Evolutionary conservation across 148 eudicot genomes (phyloP).

Genomic region (Rhododendron ferrugineum): DNA sequence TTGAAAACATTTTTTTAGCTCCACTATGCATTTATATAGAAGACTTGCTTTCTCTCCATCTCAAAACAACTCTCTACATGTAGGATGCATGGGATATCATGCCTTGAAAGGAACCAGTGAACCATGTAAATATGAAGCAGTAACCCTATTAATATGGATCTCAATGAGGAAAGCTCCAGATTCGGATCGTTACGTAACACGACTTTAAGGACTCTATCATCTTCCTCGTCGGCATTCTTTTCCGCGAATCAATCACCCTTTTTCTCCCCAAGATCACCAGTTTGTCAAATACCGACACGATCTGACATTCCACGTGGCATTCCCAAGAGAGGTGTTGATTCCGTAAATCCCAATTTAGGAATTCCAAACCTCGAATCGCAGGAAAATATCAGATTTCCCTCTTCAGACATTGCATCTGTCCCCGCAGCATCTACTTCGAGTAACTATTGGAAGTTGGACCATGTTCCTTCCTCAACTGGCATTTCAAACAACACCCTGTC

Average conservation of each 20-base stretch:
- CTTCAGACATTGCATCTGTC: slow-evolving; percentile 29
- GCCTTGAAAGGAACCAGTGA: slow-evolving; percentile 15
- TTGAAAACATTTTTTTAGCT: neutral
- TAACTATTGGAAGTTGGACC: slow-evolving; percentile 47
- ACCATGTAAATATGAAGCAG: neutral
- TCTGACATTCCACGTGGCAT: slow-evolving; percentile 30
- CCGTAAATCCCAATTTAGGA: neutral
- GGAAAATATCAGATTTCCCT: slow-evolving; percentile 25
- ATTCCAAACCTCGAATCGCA: slow-evolving; percentile 24
- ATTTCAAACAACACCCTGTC: slow-evolving; percentile 43
- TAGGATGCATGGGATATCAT: slow-evolving; percentile 32
- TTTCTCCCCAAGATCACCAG: slow-evolving; percentile 75
- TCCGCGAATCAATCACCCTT: slow-evolving; percentile 96
- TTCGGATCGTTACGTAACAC: slow-evolving; percentile 45
- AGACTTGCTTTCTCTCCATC: slow-evolving; percentile 20
- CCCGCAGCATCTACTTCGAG: slow-evolving; percentile 42
- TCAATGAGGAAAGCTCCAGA: slow-evolving; percentile 66
- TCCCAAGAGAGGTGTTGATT: slow-evolving; percentile 6
- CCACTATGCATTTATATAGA: slow-evolving; percentile 3
- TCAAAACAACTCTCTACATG: slow-evolving; percentile 32
- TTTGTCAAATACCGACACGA: slow-evolving; percentile 39
- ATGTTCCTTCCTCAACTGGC: slow-evolving; percentile 57
- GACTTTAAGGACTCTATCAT: slow-evolving; percentile 67
- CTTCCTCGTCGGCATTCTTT: slow-evolving; percentile 84
- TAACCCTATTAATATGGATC: slow-evolving; percentile 57